Percentiles rank a stretch among this genome's conserved stretches.
phyloP scores from a whole-genome alignment of 345 rosid genomes.

The Syzygium aromaticum region DNA sequence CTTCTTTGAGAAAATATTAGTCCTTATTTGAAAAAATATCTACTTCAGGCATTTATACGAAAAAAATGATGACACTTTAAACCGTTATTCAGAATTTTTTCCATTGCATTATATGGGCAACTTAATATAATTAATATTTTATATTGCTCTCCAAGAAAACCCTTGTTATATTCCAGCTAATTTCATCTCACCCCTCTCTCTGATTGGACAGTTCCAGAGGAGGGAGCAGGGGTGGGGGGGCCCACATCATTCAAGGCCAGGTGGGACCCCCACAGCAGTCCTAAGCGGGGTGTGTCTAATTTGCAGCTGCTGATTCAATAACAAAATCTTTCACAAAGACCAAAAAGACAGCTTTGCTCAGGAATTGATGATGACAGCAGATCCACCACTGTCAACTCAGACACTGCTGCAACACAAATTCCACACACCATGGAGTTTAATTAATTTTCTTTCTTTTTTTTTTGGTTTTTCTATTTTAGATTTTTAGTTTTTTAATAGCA shows the following conservation, averaged over 20 bases:
- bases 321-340: too few relatives aligned
- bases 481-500: background rate
- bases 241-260: background rate
- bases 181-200: background rate
- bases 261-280: background rate
- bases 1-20: too few relatives aligned
- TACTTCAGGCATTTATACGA: too few relatives aligned
- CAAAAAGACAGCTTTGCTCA: background rate
- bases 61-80: too few relatives aligned
- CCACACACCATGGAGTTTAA: background rate
- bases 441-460: background rate
- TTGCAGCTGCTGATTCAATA: too few relatives aligned
- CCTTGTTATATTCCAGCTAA: background rate
- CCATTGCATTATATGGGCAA: background rate
- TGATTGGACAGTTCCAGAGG: background rate
- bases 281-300: background rate
- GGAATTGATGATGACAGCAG: constrained; percentile 5
- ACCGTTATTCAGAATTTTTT: too few relatives aligned
- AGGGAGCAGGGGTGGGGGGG: background rate
- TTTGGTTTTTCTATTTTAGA: background rate
- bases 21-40: too few relatives aligned
- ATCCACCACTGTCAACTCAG: background rate
- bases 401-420: background rate
- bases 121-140: background rate
- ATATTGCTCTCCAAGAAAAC: background rate